Conservation (phyloP, 169 alveolate genomes). For the Plasmodium gonderi region DNA sequence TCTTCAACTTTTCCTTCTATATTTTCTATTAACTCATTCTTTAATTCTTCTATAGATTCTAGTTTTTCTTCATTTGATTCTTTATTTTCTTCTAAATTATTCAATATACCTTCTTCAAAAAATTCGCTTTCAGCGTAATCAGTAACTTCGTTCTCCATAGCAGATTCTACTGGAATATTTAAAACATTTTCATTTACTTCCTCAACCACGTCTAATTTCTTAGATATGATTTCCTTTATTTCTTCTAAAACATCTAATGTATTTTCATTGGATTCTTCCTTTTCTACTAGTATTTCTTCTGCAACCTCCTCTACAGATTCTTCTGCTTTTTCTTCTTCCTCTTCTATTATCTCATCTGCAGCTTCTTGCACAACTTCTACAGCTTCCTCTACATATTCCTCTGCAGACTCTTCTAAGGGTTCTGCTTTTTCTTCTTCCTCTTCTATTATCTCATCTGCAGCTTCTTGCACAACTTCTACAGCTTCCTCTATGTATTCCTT, state of each 20-base stretch:
- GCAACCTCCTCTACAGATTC: background rate
- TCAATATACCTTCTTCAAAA: slow-evolving; percentile 1
- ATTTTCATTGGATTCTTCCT: background rate
- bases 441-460: background rate
- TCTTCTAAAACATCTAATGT: background rate
- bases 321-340: background rate
- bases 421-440: background rate
- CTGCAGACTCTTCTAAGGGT: background rate
- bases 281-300: background rate
- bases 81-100: background rate
- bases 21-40: background rate
- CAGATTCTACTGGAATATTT: background rate
- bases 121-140: background rate
- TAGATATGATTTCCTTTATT: background rate
- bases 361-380: background rate
- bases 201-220: background rate
- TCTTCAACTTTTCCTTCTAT: background rate
- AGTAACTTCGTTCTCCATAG: background rate
- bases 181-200: background rate
- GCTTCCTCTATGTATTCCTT: background rate
- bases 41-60: background rate
- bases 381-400: background rate
- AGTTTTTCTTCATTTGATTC: background rate
- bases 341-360: background rate
- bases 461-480: background rate